Percentiles rank a stretch among this genome's conserved stretches.
These are phyloP conservation scores for Oropetium thomaeum DNA, from an alignment of 176 grass and related monocot species.

Conservation along the genomic window DNA sequence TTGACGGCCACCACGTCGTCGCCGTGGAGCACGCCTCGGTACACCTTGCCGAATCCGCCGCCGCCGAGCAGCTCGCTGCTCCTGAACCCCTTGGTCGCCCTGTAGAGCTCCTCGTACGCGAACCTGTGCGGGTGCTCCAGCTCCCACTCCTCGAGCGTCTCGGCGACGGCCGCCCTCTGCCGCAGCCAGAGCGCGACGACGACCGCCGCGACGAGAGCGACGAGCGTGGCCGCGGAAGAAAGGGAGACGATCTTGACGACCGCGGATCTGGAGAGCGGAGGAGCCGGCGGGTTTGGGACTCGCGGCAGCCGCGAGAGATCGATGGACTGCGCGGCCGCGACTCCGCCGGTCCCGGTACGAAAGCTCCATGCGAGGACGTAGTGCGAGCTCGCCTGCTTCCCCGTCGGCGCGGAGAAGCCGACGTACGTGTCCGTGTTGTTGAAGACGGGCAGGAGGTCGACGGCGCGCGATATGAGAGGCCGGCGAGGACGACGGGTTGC, in stretches of 20 bases:
- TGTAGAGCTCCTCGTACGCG: slow-evolving; percentile 34
- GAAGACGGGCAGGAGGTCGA: slow-evolving; percentile 44
- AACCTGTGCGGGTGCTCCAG: slow-evolving; percentile 42
- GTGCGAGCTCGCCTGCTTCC: slow-evolving; percentile 30
- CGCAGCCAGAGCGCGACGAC: neutral
- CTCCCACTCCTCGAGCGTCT: slow-evolving; percentile 46
- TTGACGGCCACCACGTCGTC: slow-evolving; percentile 36
- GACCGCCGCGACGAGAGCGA: neutral
- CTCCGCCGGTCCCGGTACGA: neutral
- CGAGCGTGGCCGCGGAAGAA: neutral
- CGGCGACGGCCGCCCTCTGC: slow-evolving; percentile 13
- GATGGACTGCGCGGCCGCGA: neutral
- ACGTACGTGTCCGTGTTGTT: slow-evolving; percentile 45
- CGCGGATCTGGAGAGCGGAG: neutral
- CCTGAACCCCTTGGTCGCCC: slow-evolving; percentile 42
- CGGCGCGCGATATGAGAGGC: slow-evolving; percentile 30
- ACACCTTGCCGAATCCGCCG: slow-evolving; percentile 47
- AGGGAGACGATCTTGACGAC: neutral
- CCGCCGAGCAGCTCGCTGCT: slow-evolving; percentile 34
- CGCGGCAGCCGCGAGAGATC: slow-evolving; percentile 26
- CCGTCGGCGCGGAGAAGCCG: slow-evolving; percentile 41
- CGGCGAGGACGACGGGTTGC: neutral
- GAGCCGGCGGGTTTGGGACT: neutral
- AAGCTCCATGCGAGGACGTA: slow-evolving; percentile 52
- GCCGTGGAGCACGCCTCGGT: slow-evolving; percentile 19